phyloP scores from a whole-genome alignment of 352 stramenopile genomes.

The Globisporangium lucens region DNA sequence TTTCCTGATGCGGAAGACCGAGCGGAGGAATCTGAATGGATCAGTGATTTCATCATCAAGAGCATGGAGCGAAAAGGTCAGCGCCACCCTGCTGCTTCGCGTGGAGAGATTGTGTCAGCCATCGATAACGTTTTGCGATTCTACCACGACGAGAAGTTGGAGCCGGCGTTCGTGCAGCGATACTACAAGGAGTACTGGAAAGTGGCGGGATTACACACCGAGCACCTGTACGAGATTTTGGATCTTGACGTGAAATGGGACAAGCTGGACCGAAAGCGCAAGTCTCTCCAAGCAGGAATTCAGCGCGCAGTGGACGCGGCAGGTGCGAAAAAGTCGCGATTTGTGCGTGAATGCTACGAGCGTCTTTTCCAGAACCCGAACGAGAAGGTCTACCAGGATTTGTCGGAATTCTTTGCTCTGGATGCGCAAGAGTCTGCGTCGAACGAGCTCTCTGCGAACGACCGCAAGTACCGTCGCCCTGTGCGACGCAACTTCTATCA shows the following conservation, averaged over 20 bases:
- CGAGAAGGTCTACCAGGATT: slow-evolving; percentile 83
- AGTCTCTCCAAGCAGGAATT: slow-evolving; percentile 69
- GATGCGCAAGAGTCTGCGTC: slow-evolving; percentile 57
- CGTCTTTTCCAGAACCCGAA: slow-evolving; percentile 64
- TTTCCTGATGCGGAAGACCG: slow-evolving; percentile 85
- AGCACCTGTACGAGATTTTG: slow-evolving; percentile 84
- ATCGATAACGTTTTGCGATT: slow-evolving; percentile 88
- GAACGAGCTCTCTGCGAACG: slow-evolving; percentile 44
- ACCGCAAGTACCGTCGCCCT: slow-evolving; percentile 72
- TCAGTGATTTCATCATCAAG: slow-evolving; percentile 83
- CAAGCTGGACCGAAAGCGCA: slow-evolving; percentile 81
- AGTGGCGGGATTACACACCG: slow-evolving; percentile 70
- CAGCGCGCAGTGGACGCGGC: slow-evolving; percentile 64
- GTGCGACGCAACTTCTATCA: slow-evolving; percentile 86
- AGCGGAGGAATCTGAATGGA: slow-evolving; percentile 87
- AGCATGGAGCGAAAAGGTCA: slow-evolving; percentile 64
- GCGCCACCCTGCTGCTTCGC: slow-evolving; percentile 46
- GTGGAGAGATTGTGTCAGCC: slow-evolving; percentile 82
- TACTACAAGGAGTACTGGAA: slow-evolving; percentile 92
- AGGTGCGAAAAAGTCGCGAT: slow-evolving; percentile 68
- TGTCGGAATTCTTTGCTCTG: slow-evolving; percentile 83
- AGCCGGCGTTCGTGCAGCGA: slow-evolving; percentile 86
- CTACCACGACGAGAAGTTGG: slow-evolving; percentile 88
- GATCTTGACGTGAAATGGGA: slow-evolving; percentile 88
- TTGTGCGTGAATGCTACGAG: slow-evolving; percentile 83